These are phyloP conservation scores for Pseudocercospora fijiensis DNA, from an alignment of 2,329 filamentous ascomycete genomes.

Conservation along the genomic window DNA sequence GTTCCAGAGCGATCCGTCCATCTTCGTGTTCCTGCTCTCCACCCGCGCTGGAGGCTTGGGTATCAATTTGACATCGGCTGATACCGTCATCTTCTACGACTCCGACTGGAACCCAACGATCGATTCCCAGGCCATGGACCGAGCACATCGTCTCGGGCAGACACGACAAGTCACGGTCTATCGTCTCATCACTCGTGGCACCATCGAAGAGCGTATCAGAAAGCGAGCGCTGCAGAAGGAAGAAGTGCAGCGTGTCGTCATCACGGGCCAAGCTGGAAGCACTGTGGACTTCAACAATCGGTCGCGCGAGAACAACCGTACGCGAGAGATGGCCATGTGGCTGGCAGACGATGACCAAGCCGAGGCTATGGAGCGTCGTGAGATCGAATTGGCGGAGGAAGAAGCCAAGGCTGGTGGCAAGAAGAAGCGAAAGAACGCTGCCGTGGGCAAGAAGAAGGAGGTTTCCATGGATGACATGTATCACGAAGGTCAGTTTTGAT, in stretches of 20 bases:
- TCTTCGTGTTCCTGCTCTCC: constrained; percentile 94
- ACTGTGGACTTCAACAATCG: constrained; percentile 84
- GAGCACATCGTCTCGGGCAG: constrained; percentile 94
- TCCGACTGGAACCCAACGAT: constrained; percentile 99
- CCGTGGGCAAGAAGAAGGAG: constrained; percentile 59
- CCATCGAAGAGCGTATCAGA: constrained; percentile 96
- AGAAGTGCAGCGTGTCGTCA: constrained; percentile 96
- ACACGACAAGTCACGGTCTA: constrained; percentile 96
- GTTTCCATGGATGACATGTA: constrained; percentile 91
- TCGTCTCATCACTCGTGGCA: constrained; percentile 91
- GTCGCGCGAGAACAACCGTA: constrained; percentile 81
- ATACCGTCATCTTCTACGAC: constrained; percentile 99
- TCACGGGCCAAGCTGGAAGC: constrained; percentile 79
- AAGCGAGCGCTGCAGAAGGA: constrained; percentile 97
- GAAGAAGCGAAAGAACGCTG: constrained; percentile 51
- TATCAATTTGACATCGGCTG: constrained; percentile 94
- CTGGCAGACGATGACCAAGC: constrained; percentile 96
- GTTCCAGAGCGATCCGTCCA: constrained; percentile 91
- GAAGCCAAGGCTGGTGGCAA: constrained; percentile 58
- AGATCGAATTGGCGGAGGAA: constrained; percentile 74
- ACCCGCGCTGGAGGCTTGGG: constrained; percentile 96
- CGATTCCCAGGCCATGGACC: constrained; percentile 98
- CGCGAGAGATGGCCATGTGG: constrained; percentile 99
- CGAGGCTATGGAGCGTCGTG: constrained; percentile 87
- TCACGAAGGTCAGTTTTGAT: constrained; percentile 72